Percentiles rank a stretch among this genome's conserved stretches.
phyloP scores from a whole-genome alignment of 371 early-diverging fungal genomes.

The Circinella minor region DNA sequence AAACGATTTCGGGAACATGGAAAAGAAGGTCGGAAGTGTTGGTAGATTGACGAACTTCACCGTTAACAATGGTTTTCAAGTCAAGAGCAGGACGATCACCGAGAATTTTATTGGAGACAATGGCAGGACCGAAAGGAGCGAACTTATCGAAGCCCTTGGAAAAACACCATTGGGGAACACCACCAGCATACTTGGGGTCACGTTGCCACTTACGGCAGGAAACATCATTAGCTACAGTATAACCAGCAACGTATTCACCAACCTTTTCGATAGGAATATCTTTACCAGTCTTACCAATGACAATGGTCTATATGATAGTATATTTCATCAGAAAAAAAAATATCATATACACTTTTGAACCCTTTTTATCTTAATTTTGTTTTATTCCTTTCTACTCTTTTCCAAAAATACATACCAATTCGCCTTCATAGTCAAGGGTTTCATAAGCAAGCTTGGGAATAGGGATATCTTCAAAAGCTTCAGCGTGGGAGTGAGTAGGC shows the following conservation, averaged over 20 bases:
- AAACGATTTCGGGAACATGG: conserved; percentile 47
- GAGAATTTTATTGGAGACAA: conserved; percentile 52
- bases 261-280: conserved; percentile 51
- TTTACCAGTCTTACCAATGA: conserved; percentile 61
- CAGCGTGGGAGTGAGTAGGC: conserved; percentile 44
- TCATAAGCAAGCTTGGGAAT: conserved; percentile 52
- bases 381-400: neutral
- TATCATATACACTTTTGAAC: neutral
- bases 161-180: conserved; percentile 62
- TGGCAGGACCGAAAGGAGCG: conserved; percentile 60
- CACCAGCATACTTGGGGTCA: conserved; percentile 34
- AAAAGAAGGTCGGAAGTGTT: conserved; percentile 58
- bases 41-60: conserved; percentile 55
- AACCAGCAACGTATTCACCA: conserved; percentile 59
- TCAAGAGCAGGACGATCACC: conserved; percentile 53
- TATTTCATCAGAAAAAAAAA: neutral
- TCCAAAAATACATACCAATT: conserved; percentile 31
- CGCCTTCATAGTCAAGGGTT: conserved; percentile 62
- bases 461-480: conserved; percentile 51
- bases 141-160: conserved; percentile 67
- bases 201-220: conserved; percentile 63
- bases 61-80: conserved; percentile 53
- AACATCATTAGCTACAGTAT: conserved; percentile 64
- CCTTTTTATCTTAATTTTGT: neutral
- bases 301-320: conserved; percentile 33